Base-by-base conservation (phyloP, 2,329 filamentous ascomycete species). In the Fonsecaea monophora region DNA sequence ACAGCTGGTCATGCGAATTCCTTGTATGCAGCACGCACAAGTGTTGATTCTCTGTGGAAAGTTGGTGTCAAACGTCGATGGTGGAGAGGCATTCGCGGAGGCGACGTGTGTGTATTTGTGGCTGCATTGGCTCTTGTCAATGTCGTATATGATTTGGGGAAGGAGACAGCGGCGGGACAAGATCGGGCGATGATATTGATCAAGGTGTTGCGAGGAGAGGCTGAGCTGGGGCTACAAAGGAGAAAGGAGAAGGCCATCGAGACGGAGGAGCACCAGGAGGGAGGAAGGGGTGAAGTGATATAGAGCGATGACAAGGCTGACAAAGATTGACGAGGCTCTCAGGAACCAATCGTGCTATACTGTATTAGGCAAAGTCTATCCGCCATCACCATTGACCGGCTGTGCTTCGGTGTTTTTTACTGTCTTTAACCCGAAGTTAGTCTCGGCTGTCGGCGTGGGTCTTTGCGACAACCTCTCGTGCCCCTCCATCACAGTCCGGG, bases 11-110 rank as follows among this genome's bases (percentile, higher is more conserved):
- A 91, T 15, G 83, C 85, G 1, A 86, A 92, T 62, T 96, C 96
- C 78, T 74, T 97, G 68, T 95, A 95, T 78, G 89, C 87, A 70
- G 87, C 91, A 35, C 85, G 94, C 1, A 81, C 89, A n/a, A 92
- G 90, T 67, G 83, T 97, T 35, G 91, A 96, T 76, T 92, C 88
- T 42, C 78, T 93, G 54, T 98, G 93, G 92, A 96, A 96, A 82
- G 92, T 96, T 0, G 93, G 94, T n/a, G 87, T 91, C 63, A 98
- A 98, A 87, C 84, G 90, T 38, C 86, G 92, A 1, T 92, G 92
- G 88, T 97, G 94, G 92, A 88, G 86, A 70, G 92, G 92, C 10
- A 85, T 95, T 76, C 87, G 85, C 73, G 91, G 92, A 42, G 93
- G 93, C 0, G 94, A 98, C 78, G 87, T 97, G 4, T 86, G 90